Percentiles rank a stretch among this genome's conserved stretches.
Conservation (phyloP, 257 asterid genomes). For the Phtheirospermum japonicum region DNA sequence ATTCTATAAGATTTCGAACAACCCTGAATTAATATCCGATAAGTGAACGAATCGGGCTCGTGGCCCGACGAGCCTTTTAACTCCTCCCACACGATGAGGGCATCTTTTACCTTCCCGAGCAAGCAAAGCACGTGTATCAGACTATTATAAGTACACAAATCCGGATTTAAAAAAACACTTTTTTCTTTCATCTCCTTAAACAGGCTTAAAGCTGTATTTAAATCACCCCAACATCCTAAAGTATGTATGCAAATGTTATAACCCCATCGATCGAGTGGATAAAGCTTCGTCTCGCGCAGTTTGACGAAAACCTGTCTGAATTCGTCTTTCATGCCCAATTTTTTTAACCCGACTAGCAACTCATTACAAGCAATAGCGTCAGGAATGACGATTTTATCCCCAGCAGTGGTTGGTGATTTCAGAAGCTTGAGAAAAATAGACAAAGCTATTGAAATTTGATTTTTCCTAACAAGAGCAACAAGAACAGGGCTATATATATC, state of each 20-base stretch:
- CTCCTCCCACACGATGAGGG: slow-evolving; percentile 82
- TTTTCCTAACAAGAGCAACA: slow-evolving; percentile 68
- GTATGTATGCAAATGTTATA: slow-evolving; percentile 84
- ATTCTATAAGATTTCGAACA: slow-evolving; percentile 69
- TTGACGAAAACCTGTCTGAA: slow-evolving; percentile 53
- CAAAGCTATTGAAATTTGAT: slow-evolving; percentile 62
- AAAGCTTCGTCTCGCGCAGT: slow-evolving; percentile 51
- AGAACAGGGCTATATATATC: slow-evolving; percentile 63
- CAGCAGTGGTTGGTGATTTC: slow-evolving; percentile 39
- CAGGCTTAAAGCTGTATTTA: slow-evolving; percentile 51
- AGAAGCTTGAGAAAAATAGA: slow-evolving; percentile 68
- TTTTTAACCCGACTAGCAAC: slow-evolving; percentile 80
- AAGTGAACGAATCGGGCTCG: slow-evolving; percentile 81
- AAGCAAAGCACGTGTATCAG: slow-evolving; percentile 75
- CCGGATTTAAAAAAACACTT: slow-evolving; percentile 54
- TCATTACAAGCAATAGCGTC: slow-evolving; percentile 81
- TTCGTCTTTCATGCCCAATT: slow-evolving; percentile 61
- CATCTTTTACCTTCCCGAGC: slow-evolving; percentile 84
- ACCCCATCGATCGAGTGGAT: slow-evolving; percentile 76
- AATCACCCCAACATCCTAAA: slow-evolving; percentile 80
- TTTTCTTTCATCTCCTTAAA: slow-evolving; percentile 93
- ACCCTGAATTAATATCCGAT: slow-evolving; percentile 77
- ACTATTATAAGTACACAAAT: slow-evolving; percentile 88
- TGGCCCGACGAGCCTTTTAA: slow-evolving; percentile 78
- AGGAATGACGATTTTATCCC: slow-evolving; percentile 34